Conservation (phyloP, 768 basidiomycete species). For the Cystobasidium ongulense region DNA sequence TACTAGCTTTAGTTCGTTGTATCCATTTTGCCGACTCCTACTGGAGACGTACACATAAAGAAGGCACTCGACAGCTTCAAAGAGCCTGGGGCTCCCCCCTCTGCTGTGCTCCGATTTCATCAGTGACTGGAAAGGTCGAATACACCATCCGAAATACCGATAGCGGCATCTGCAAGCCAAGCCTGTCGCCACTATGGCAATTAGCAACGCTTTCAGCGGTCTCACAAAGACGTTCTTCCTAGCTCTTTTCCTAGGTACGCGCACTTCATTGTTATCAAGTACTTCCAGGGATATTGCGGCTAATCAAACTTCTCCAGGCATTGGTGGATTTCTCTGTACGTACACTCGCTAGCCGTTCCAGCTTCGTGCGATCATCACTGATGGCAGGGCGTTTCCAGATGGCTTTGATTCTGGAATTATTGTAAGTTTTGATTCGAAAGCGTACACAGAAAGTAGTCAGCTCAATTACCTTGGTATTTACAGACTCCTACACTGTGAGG, state of each 20-base stretch:
- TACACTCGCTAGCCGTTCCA: background rate
- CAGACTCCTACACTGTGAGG: slow-evolving; percentile 8
- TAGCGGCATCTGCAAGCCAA: background rate
- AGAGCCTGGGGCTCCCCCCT: background rate
- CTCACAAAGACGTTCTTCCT: slow-evolving; percentile 14
- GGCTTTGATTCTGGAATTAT: slow-evolving; percentile 2
- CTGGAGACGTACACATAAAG: background rate
- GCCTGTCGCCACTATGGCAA: background rate
- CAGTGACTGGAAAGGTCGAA: background rate
- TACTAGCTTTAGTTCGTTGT: background rate
- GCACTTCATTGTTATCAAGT: background rate
- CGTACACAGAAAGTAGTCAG: background rate
- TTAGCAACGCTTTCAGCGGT: slow-evolving; percentile 2
- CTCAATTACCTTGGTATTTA: background rate
- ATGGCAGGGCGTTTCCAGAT: background rate
- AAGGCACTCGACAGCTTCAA: background rate
- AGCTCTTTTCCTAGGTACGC: slow-evolving; percentile 5
- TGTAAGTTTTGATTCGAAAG: background rate
- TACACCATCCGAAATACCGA: background rate
- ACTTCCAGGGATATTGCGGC: background rate
- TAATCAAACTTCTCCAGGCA: background rate
- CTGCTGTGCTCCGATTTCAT: background rate
- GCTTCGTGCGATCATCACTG: background rate
- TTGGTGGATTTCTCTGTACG: slow-evolving; percentile 13
- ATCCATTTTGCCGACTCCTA: background rate